These are phyloP conservation scores for Mycena galericulata DNA, from an alignment of 768 basidiomycete species.

Conservation along the genomic window DNA sequence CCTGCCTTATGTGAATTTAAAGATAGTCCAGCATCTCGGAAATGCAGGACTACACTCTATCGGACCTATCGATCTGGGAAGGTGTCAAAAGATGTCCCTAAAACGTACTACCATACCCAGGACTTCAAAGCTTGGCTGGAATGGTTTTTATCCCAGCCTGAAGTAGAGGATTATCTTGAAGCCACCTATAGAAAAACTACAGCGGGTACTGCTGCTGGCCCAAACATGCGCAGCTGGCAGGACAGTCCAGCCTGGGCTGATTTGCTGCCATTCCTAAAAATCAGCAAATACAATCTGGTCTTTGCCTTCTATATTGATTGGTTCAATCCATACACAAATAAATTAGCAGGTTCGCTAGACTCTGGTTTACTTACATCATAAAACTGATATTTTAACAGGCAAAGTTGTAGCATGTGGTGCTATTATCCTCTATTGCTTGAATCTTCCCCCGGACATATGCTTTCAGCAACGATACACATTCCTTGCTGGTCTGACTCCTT, in stretches of 20 bases:
- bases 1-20: neutral
- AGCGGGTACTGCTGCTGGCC: neutral
- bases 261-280: constrained; percentile 15
- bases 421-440: constrained; percentile 13
- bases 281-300: constrained; percentile 33
- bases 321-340: constrained; percentile 51
- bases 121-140: constrained; percentile 21
- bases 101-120: constrained; percentile 8
- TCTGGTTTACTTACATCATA: neutral
- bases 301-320: constrained; percentile 50
- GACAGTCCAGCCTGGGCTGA: constrained; percentile 28
- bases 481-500: neutral
- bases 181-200: neutral
- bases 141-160: constrained; percentile 10
- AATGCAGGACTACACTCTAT: neutral
- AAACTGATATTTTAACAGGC: constrained; percentile 8
- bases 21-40: neutral
- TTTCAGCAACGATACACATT: neutral
- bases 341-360: constrained; percentile 42
- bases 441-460: neutral
- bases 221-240: constrained; percentile 17
- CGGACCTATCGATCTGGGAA: neutral
- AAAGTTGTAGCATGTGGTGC: constrained; percentile 8
- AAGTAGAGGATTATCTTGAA: constrained; percentile 4
- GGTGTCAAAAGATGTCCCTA: neutral